Conservation (phyloP, 176 grass and related monocot species). For the Saccharum spontaneum region DNA sequence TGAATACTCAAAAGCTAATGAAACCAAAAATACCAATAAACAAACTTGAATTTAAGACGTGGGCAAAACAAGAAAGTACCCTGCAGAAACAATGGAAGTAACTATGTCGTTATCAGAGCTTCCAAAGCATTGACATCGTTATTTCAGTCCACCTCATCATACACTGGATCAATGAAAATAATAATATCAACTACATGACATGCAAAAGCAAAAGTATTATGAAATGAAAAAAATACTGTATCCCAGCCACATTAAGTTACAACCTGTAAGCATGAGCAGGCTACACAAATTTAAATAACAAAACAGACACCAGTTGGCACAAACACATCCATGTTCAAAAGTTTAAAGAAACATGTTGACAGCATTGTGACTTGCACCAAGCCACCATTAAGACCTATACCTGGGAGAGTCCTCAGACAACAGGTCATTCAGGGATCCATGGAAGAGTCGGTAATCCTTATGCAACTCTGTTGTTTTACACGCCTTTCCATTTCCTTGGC, state of each 20-base stretch:
- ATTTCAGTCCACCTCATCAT: conserved; percentile 36
- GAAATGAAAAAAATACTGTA: conserved; percentile 15
- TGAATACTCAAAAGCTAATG: conserved; percentile 27
- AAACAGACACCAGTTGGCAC: conserved; percentile 3
- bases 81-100: conserved; percentile 33
- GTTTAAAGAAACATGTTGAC: conserved; percentile 21
- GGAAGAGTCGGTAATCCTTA: conserved; percentile 46
- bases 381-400: conserved; percentile 6
- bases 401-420: conserved; percentile 4
- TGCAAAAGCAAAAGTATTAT: neutral
- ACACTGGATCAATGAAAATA: conserved; percentile 26
- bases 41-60: conserved; percentile 14
- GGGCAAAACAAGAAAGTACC: conserved; percentile 25
- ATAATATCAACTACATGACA: conserved; percentile 19
- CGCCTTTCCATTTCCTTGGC: conserved; percentile 1
- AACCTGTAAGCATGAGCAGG: neutral
- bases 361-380: conserved; percentile 21
- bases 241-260: conserved; percentile 10
- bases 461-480: conserved; percentile 49
- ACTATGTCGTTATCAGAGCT: neutral
- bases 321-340: conserved; percentile 6
- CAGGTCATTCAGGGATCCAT: conserved; percentile 24
- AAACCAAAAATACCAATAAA: neutral
- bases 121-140: conserved; percentile 43
- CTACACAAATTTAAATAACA: neutral